A percentile compares a stretch with the other conserved stretches of the same genome.
phyloP scores from a whole-genome alignment of 2,329 filamentous ascomycete genomes.

The Colletotrichum eleusines region DNA sequence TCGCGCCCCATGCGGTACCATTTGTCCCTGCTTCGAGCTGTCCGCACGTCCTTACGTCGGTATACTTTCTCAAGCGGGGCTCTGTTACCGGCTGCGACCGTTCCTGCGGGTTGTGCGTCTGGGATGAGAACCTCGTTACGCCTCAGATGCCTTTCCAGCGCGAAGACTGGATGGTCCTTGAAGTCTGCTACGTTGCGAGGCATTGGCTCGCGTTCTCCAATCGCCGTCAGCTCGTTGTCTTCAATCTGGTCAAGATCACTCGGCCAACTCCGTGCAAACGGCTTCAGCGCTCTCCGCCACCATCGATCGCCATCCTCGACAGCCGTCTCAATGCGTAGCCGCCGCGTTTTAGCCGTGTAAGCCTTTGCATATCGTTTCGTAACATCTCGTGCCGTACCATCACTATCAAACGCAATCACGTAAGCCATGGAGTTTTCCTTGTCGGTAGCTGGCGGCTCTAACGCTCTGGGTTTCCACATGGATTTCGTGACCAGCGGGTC shows the following conservation, averaged over 20 bases:
- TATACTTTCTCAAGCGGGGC: constrained; percentile 81
- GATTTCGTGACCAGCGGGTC: constrained; percentile 85
- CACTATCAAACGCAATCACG: constrained; percentile 85
- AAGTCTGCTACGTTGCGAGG: constrained; percentile 89
- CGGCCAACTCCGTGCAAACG: constrained; percentile 57
- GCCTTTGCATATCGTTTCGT: constrained; percentile 89
- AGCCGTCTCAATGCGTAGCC: constrained; percentile 77
- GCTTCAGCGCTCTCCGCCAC: constrained; percentile 65
- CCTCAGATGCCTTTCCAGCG: constrained; percentile 85
- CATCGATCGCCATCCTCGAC: constrained; percentile 62
- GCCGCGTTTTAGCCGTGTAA: constrained; percentile 91
- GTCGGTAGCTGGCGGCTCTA: constrained; percentile 88
- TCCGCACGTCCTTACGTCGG: constrained; percentile 82
- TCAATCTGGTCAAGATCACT: constrained; percentile 87
- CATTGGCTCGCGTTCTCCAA: constrained; percentile 83
- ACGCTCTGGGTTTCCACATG: constrained; percentile 78
- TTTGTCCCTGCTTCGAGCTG: constrained; percentile 82
- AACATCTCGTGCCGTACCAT: constrained; percentile 84
- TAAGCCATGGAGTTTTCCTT: constrained; percentile 83
- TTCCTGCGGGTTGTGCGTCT: constrained; percentile 77
- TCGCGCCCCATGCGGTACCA: constrained; percentile 92
- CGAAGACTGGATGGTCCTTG: constrained; percentile 86
- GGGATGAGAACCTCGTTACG: constrained; percentile 86
- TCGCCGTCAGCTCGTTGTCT: constrained; percentile 77
- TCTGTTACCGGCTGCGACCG: constrained; percentile 76